Evolutionary conservation across 805 yeast species (phyloP), one percentile per base, ranked within the genome.

Genomic region (Saccharomycopsis fibuligera): DNA sequence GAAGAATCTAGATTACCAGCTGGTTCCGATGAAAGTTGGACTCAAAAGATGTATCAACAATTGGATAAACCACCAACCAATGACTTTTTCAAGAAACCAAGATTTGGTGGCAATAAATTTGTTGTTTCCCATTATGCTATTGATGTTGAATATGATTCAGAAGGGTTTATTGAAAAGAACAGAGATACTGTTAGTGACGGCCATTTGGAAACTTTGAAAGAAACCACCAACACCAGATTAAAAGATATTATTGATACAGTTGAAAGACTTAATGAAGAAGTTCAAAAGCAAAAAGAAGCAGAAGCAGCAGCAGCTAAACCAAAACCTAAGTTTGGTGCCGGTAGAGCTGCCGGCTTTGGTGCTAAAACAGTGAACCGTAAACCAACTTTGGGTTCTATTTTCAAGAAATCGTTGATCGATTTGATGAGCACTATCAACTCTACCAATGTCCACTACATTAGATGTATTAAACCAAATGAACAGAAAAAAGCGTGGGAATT

Each of bases 171-270:
- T 60, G 99, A 91, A 69, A 91, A 91, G 72, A 91, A 91, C 63
- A 81, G 98, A 70, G 99, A 91, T 66, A 88, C 98, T 5, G 97
- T 91, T 44, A 90, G 96, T 17, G 99, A 91, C 60, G 96, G 96
- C 23, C 95, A 89, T 60, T 68, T 91, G 54, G 96, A 88, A 54
- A 89, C 87, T 8, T 75, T 91, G 67, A 80, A 78, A 59, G 75
- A 75, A 14, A 68, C 96, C 0, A 70, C 75, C 16, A 89, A 86
- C 63, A 75, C 71, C 19, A 75, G 91, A 60, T 68, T 91, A 59
- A 65, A 68, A 48, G 78, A 77, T 21, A 78, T 91, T 30, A 68
- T 91, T 49, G 72, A 75, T 3, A 81, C 81, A 37, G 71, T 83
- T 50, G 91, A 82, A 44, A 74, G 72, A 54, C 74, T 70, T 52